These are phyloP conservation scores for Cladophialophora psammophila DNA, from an alignment of 2,329 filamentous ascomycete species.

Conservation along the genomic window DNA sequence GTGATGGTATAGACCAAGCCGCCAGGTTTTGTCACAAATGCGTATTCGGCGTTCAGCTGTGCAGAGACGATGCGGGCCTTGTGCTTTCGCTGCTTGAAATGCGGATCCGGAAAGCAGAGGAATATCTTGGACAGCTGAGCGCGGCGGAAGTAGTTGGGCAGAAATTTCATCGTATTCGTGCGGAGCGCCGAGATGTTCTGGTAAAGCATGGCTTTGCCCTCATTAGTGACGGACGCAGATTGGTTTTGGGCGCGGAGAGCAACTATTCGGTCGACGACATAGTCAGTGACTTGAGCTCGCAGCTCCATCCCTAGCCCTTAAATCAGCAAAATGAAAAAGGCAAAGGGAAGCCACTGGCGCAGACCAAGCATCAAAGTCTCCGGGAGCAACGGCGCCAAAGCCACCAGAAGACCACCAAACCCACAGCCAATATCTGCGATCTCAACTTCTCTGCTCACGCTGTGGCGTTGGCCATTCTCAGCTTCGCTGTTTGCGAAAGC, in stretches of 20 bases:
- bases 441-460: slow-evolving; percentile 75
- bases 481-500: slow-evolving; percentile 63
- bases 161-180: slow-evolving; percentile 98
- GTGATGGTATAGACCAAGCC: slow-evolving; percentile 96
- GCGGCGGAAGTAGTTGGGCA: slow-evolving; percentile 94
- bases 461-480: slow-evolving; percentile 45
- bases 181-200: slow-evolving; percentile 89
- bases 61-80: slow-evolving; percentile 93
- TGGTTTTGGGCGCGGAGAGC: slow-evolving; percentile 69
- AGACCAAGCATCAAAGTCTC: slow-evolving; percentile 81
- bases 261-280: slow-evolving; percentile 84
- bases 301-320: slow-evolving; percentile 81
- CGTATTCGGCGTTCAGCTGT: slow-evolving; percentile 90
- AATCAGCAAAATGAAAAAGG: slow-evolving; percentile 15
- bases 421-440: slow-evolving; percentile 97
- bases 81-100: slow-evolving; percentile 97
- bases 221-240: slow-evolving; percentile 39
- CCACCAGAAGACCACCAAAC: slow-evolving; percentile 89
- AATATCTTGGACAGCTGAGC: slow-evolving; percentile 88
- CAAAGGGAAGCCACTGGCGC: slow-evolving; percentile 40
- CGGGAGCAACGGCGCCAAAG: slow-evolving; percentile 80
- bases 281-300: slow-evolving; percentile 85
- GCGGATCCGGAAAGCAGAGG: slow-evolving; percentile 97
- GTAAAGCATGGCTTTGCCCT: slow-evolving; percentile 57
- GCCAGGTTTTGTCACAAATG: slow-evolving; percentile 81